A percentile compares a stretch with the other conserved stretches of the same genome.
These are phyloP conservation scores for Aspergillus homomorphus DNA, from an alignment of 495 filamentous ascomycete genomes.

Conservation along the genomic window DNA sequence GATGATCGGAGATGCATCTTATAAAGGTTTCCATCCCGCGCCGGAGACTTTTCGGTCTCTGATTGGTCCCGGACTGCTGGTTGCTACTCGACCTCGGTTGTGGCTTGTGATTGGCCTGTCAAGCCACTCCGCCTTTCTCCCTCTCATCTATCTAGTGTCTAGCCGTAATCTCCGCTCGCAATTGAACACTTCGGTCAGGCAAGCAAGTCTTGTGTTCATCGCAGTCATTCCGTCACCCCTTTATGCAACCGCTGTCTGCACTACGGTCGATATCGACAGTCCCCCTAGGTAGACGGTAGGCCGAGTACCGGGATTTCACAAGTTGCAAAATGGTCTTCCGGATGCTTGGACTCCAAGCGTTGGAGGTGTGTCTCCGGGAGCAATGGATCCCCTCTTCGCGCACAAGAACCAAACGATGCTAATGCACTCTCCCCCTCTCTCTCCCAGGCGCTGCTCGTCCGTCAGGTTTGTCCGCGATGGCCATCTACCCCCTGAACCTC, in stretches of 20 bases:
- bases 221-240: too few relatives aligned
- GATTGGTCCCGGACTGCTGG: neutral
- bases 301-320: neutral
- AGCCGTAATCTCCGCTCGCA: neutral
- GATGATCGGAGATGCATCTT: neutral
- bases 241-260: neutral
- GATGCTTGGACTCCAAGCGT: slow-evolving; percentile 36
- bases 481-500: slow-evolving; percentile 11
- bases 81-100: neutral
- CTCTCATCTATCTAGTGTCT: neutral
- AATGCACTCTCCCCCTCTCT: neutral
- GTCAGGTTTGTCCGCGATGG: slow-evolving; percentile 29
- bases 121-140: neutral
- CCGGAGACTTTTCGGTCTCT: neutral
- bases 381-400: neutral
- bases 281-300: neutral
- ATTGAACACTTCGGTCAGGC: too few relatives aligned
- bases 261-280: neutral
- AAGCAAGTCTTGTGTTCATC: too few relatives aligned
- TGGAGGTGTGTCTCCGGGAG: slow-evolving; percentile 41
- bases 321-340: slow-evolving; percentile 14
- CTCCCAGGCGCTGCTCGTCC: slow-evolving; percentile 7
- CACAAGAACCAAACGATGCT: neutral
- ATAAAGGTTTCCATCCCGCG: neutral
- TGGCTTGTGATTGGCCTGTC: neutral